Percentiles rank a stretch among this genome's conserved stretches.
phyloP scores from a whole-genome alignment of 1,284 basidiomycete species.

The Puccinia triticina region DNA sequence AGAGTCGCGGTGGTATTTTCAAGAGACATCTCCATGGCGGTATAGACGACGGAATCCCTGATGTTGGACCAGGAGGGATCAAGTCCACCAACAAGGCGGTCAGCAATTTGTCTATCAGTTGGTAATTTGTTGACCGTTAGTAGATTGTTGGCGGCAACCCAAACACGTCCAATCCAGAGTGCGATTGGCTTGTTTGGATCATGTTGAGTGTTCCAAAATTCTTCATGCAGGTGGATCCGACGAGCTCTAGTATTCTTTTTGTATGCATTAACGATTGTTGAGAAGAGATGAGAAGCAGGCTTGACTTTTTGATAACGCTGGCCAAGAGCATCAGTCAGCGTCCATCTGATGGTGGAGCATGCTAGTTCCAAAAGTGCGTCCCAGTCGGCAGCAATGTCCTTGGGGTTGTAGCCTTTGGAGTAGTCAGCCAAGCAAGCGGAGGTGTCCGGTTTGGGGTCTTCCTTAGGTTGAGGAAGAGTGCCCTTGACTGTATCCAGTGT shows the following conservation, averaged over 20 bases:
- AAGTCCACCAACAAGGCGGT: no score
- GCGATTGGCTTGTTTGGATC: background rate
- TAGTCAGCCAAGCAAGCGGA: background rate
- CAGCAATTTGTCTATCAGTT: no score
- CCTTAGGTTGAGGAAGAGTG: background rate
- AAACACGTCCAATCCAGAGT: background rate
- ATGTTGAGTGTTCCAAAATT: no score
- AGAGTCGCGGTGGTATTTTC: background rate
- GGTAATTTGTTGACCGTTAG: no score
- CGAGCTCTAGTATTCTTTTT: background rate
- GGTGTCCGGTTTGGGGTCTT: background rate
- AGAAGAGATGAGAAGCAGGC: background rate
- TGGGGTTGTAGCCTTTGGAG: background rate
- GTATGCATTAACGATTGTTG: background rate
- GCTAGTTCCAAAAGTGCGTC: no score
- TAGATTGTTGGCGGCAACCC: no score
- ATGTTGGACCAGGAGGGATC: background rate
- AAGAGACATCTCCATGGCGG: background rate
- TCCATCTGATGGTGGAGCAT: no score
- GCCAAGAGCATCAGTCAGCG: no score
- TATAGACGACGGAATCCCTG: background rate
- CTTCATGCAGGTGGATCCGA: background rate
- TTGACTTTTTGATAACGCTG: background rate
- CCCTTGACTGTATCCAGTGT: no score
- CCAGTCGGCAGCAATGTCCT: no score